Evolutionary conservation across 441 rosid genomes (phyloP).

Genomic region (Eruca vesicaria): DNA sequence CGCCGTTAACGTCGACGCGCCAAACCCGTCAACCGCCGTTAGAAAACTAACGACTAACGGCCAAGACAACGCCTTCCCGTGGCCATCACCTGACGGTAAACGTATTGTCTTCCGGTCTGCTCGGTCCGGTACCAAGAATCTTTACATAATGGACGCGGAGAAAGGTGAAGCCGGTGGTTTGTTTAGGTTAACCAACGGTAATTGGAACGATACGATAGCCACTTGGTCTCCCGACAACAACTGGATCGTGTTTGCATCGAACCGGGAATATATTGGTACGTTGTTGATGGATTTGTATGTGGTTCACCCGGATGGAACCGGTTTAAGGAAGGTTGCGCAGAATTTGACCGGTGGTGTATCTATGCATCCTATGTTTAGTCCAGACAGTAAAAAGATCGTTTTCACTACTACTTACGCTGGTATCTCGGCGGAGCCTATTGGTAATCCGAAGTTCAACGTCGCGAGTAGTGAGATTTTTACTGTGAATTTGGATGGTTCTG

Average conservation of each 20-base stretch:
- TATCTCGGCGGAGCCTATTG: conserved; percentile 83
- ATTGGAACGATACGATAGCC: conserved; percentile 81
- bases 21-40: conserved; percentile 19
- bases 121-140: conserved; percentile 68
- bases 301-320: conserved; percentile 80
- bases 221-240: conserved; percentile 78
- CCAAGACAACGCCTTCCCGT: conserved; percentile 75
- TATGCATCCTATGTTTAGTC: conserved; percentile 79
- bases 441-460: conserved; percentile 64
- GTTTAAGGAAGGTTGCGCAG: conserved; percentile 56
- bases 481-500: conserved; percentile 73
- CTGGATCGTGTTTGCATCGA: conserved; percentile 78
- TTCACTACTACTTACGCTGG: conserved; percentile 75
- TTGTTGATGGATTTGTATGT: conserved; percentile 63
- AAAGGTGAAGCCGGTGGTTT: conserved; percentile 67
- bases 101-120: conserved; percentile 73
- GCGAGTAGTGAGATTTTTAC: conserved; percentile 83
- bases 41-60: conserved; percentile 62
- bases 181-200: conserved; percentile 53
- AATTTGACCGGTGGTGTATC: conserved; percentile 57
- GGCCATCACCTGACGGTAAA: conserved; percentile 81
- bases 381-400: conserved; percentile 62
- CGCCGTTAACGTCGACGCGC: conserved; percentile 51
- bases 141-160: conserved; percentile 73
- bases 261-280: conserved; percentile 60